A percentile compares a stretch with the other conserved stretches of the same genome.
Conservation (phyloP, 2,329 filamentous ascomycete species). For the Chaetomium globosum region DNA sequence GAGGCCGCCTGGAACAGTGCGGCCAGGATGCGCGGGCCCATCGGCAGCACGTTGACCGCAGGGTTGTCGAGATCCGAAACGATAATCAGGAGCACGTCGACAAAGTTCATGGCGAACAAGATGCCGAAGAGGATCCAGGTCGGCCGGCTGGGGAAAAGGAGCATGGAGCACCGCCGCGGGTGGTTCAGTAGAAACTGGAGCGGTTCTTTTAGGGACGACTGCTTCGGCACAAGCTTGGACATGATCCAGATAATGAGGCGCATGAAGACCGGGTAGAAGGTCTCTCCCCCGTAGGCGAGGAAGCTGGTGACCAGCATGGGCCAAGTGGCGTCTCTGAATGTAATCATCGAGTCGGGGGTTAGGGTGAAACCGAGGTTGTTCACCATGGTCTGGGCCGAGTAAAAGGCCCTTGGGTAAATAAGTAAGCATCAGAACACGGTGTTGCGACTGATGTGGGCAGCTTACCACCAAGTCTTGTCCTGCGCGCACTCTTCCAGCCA, state of each 20-base stretch:
- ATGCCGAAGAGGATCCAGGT: conserved; percentile 61
- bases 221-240: conserved; percentile 49
- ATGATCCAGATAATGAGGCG: conserved; percentile 61
- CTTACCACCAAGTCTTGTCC: conserved; percentile 48
- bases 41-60: conserved; percentile 50
- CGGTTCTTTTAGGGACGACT: conserved; percentile 46
- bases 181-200: conserved; percentile 63
- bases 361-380: conserved; percentile 59
- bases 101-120: conserved; percentile 55
- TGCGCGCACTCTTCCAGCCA: conserved; percentile 47
- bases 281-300: conserved; percentile 52
- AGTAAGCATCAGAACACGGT: neutral
- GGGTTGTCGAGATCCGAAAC: conserved; percentile 55
- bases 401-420: conserved; percentile 45
- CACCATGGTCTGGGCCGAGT: conserved; percentile 51
- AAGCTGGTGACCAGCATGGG: conserved; percentile 51
- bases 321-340: conserved; percentile 49
- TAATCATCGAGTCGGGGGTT: conserved; percentile 57
- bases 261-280: conserved; percentile 60
- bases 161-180: conserved; percentile 64
- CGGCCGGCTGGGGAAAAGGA: conserved; percentile 61
- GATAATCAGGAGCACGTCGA: conserved; percentile 57
- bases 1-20: conserved; percentile 61
- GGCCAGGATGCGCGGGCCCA: conserved; percentile 54
- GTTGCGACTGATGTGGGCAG: neutral